A percentile compares a stretch with the other conserved stretches of the same genome.
These are phyloP conservation scores for Colletotrichum orchidophilum DNA, from an alignment of 2,329 filamentous ascomycete genomes.

Conservation along the genomic window DNA sequence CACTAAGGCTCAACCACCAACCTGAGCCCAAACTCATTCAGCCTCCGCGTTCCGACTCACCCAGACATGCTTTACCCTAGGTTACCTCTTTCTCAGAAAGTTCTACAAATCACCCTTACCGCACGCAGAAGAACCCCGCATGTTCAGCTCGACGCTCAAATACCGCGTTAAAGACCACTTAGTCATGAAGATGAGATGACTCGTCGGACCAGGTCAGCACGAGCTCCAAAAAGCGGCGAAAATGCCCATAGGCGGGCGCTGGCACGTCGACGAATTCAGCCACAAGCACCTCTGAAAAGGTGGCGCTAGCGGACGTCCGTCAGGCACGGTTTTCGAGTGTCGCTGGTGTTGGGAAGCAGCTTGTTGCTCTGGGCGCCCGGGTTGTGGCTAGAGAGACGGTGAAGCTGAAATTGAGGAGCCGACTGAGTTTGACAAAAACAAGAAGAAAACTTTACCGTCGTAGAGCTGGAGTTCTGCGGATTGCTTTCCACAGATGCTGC, in stretches of 20 bases:
- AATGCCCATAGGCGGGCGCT: background rate
- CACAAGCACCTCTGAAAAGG: background rate
- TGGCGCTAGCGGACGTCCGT: background rate
- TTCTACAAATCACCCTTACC: background rate
- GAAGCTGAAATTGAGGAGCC: background rate
- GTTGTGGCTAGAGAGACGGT: background rate
- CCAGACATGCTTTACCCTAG: background rate
- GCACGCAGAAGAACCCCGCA: background rate
- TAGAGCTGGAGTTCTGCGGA: background rate
- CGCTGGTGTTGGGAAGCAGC: background rate
- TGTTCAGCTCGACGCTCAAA: background rate
- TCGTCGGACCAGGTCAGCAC: background rate
- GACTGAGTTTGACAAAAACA: background rate
- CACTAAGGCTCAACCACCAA: background rate
- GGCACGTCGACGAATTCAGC: background rate
- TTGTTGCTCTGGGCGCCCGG: background rate
- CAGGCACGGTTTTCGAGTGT: background rate
- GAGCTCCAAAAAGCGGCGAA: background rate
- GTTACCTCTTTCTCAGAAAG: background rate
- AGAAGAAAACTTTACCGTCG: background rate
- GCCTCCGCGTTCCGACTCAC: background rate
- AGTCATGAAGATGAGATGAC: background rate
- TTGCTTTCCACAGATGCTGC: background rate
- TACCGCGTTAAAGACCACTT: background rate
- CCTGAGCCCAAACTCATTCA: background rate